Conservation (phyloP, 495 filamentous ascomycete species). For the Tirmania nivea region DNA sequence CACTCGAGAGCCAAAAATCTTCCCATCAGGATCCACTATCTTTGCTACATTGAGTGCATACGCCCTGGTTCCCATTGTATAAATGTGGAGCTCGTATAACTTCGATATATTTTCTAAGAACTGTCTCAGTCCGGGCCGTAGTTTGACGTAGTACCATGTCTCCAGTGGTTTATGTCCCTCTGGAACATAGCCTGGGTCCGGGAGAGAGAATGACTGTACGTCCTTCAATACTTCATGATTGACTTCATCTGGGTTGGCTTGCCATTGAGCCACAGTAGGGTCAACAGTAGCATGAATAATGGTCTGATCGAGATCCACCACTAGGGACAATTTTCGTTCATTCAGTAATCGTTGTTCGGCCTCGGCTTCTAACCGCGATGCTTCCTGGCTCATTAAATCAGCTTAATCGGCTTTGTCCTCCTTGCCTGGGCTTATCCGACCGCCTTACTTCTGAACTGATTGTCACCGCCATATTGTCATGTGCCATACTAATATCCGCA, state of each 20-base stretch:
- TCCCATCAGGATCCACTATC: slow-evolving; percentile 76
- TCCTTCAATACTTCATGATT: slow-evolving; percentile 82
- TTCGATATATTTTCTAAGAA: slow-evolving; percentile 63
- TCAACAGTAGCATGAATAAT: slow-evolving; percentile 98
- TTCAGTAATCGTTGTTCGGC: slow-evolving; percentile 62
- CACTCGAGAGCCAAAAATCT: slow-evolving; percentile 81
- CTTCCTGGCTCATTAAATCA: slow-evolving; percentile 41
- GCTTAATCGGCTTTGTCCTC: slow-evolving; percentile 17
- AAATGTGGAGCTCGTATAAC: slow-evolving; percentile 88
- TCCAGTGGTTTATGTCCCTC: slow-evolving; percentile 40
- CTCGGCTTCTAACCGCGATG: slow-evolving; percentile 60
- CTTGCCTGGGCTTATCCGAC: neutral
- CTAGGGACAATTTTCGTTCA: slow-evolving; percentile 63
- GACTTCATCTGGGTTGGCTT: slow-evolving; percentile 62
- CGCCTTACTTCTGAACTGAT: slow-evolving; percentile 24
- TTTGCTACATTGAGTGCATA: slow-evolving; percentile 83
- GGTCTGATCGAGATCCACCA: slow-evolving; percentile 94
- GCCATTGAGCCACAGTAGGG: slow-evolving; percentile 89
- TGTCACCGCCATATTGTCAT: slow-evolving; percentile 63
- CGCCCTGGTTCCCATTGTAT: slow-evolving; percentile 93
- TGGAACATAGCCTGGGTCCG: neutral
- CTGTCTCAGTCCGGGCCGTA: slow-evolving; percentile 70
- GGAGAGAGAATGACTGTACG: slow-evolving; percentile 67
- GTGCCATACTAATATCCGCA: slow-evolving; percentile 78
- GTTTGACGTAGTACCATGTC: slow-evolving; percentile 94